These are phyloP conservation scores for Aquanectria penicillioides DNA, from an alignment of 2,329 filamentous ascomycete genomes.

Conservation along the genomic window DNA sequence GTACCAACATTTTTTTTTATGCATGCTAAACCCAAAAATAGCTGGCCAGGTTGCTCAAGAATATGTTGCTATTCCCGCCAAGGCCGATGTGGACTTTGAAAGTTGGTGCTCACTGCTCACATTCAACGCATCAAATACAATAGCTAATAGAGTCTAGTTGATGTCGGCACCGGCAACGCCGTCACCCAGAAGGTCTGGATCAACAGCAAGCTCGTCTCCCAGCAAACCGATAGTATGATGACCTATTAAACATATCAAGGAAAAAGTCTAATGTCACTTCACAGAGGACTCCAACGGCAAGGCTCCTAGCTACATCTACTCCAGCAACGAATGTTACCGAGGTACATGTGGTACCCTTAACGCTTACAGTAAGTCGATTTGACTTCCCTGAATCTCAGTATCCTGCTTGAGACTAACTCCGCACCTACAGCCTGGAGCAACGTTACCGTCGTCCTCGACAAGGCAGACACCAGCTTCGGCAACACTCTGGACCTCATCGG, in stretches of 20 bases:
- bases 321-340: constrained; percentile 19
- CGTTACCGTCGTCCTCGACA: neutral
- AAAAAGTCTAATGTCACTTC: neutral
- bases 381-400: neutral
- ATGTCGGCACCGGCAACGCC: neutral
- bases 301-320: constrained; percentile 11
- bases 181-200: constrained; percentile 4
- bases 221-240: constrained; percentile 4
- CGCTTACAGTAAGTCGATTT: constrained; percentile 1
- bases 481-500: neutral
- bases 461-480: neutral
- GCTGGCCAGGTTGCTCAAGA: neutral
- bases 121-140: neutral
- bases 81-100: neutral
- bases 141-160: neutral
- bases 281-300: neutral
- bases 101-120: neutral
- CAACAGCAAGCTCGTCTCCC: neutral
- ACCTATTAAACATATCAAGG: neutral
- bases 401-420: neutral
- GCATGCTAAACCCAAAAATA: neutral
- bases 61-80: neutral
- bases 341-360: constrained; percentile 11
- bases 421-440: neutral
- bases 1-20: neutral